Evolutionary conservation across 441 rosid genomes (phyloP).

Genomic region (Corymbia citriodora): DNA sequence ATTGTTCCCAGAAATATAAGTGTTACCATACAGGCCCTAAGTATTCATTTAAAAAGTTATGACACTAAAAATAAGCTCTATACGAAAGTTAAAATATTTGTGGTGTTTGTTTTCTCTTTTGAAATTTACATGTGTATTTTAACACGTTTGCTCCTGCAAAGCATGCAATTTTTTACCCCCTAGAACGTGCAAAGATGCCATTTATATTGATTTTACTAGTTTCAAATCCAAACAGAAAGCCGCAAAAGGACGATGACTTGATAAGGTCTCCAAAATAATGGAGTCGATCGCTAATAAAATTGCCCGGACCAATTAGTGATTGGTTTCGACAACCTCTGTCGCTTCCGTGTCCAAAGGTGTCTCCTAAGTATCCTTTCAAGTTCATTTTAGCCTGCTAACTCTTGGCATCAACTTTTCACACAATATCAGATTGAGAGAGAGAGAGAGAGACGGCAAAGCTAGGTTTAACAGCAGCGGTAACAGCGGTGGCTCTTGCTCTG

Average conservation of each 20-base stretch:
- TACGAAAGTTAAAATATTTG: neutral
- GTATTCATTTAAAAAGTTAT: too few relatives aligned
- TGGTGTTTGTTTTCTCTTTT: neutral
- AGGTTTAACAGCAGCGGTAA: neutral
- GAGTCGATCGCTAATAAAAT: neutral
- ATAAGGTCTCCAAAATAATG: neutral
- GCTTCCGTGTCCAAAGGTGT: neutral
- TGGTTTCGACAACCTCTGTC: neutral
- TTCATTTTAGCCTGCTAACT: neutral
- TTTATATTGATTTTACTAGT: neutral
- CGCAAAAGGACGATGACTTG: neutral
- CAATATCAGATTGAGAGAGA: neutral
- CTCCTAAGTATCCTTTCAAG: neutral
- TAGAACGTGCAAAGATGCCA: neutral
- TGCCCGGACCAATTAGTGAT: neutral
- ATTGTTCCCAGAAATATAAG: too few relatives aligned
- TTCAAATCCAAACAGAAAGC: neutral
- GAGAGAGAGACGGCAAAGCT: conserved; percentile 13
- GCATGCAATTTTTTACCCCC: neutral
- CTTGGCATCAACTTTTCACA: neutral
- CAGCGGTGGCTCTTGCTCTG: neutral
- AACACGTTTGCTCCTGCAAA: neutral
- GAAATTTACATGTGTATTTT: neutral
- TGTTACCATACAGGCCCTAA: too few relatives aligned
- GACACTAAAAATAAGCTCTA: too few relatives aligned